Evolutionary conservation across 2,329 filamentous ascomycete species (phyloP).

Genomic region (Emergomyces orientalis): DNA sequence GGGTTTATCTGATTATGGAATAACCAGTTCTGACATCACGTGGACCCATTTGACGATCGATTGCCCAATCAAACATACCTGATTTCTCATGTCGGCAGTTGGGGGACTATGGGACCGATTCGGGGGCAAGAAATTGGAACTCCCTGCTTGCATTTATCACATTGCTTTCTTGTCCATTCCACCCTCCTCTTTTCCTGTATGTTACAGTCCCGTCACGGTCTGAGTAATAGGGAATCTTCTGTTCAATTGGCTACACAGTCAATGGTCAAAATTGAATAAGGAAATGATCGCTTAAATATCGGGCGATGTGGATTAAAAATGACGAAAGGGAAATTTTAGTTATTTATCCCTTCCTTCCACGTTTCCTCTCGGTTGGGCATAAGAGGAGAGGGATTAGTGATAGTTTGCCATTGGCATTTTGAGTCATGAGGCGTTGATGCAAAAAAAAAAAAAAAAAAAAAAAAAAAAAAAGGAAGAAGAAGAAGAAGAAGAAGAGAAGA

Average conservation of each 20-base stretch:
- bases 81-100: neutral
- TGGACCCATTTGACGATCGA: neutral
- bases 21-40: neutral
- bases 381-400: neutral
- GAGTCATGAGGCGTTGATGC: neutral
- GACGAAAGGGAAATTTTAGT: neutral
- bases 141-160: neutral
- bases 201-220: neutral
- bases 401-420: neutral
- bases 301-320: neutral
- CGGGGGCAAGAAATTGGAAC: neutral
- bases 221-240: neutral
- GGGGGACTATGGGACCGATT: neutral
- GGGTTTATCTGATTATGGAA: neutral
- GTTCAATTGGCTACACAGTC: neutral
- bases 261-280: neutral
- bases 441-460: too few species aligned
- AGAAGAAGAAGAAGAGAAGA: too few species aligned
- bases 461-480: too few species aligned
- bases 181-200: neutral
- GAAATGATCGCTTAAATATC: neutral
- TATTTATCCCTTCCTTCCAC: neutral
- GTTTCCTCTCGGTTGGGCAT: neutral
- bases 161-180: neutral
- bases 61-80: neutral